Conservation (phyloP, 2,329 filamentous ascomycete species). For the Ceratocystis cacaofunesta region DNA sequence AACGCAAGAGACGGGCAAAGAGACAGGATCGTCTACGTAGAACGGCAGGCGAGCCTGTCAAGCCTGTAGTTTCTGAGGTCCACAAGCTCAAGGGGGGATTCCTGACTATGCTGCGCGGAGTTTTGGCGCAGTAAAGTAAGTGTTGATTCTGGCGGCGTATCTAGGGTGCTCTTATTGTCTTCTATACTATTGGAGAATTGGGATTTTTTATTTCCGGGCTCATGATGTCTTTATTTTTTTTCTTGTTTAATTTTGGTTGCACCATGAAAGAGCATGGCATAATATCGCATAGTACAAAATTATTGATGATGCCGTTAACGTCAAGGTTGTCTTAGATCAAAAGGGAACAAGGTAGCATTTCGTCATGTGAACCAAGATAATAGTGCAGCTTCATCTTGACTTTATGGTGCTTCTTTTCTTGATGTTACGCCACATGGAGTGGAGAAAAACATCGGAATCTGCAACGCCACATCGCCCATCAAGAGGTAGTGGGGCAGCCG, state of each 20-base stretch:
- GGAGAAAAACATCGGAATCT: background rate
- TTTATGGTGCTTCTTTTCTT: background rate
- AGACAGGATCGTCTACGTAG: conserved; percentile 67
- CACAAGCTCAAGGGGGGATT: conserved; percentile 69
- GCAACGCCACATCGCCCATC: background rate
- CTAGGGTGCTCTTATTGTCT: background rate
- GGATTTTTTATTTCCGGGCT: background rate
- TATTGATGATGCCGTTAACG: too few relatives aligned
- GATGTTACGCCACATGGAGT: background rate
- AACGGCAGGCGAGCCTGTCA: conserved; percentile 68
- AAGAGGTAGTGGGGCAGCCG: too few relatives aligned
- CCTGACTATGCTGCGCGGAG: conserved; percentile 63
- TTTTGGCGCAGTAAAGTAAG: conserved; percentile 51
- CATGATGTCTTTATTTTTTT: background rate
- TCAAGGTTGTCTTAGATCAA: too few relatives aligned
- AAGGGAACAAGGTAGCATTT: too few relatives aligned
- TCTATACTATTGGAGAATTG: background rate
- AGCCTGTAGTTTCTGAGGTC: conserved; percentile 65
- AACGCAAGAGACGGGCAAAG: conserved; percentile 62
- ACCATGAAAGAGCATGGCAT: too few relatives aligned
- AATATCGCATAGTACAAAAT: too few relatives aligned
- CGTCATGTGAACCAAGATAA: too few relatives aligned
- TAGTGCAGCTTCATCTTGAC: background rate
- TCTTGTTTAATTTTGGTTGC: too few relatives aligned
- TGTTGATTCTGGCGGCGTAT: background rate